These are phyloP conservation scores for Coemansia sp. DNA, from an alignment of 192 early-diverging fungal genomes.

Conservation along the genomic window DNA sequence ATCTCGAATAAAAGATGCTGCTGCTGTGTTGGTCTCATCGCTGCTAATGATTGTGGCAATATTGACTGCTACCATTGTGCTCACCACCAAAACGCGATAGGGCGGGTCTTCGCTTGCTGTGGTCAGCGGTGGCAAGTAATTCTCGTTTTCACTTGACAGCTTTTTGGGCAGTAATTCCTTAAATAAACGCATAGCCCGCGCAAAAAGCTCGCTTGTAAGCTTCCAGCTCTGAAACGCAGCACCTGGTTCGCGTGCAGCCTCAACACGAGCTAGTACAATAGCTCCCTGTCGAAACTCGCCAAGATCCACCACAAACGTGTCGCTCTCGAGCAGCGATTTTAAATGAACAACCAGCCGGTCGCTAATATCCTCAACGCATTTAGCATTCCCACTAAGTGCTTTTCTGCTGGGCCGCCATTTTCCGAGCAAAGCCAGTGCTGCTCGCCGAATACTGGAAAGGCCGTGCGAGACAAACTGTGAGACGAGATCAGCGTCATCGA, in stretches of 20 bases:
- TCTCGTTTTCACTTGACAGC: not conserved
- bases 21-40: not conserved
- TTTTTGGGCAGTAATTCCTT: not conserved
- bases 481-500: slow-evolving; percentile 29
- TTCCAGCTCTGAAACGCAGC: slow-evolving; percentile 21
- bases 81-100: slow-evolving; percentile 16
- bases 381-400: not conserved
- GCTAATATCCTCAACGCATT: slow-evolving; percentile 3
- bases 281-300: slow-evolving; percentile 15
- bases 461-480: slow-evolving; percentile 21
- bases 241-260: not conserved
- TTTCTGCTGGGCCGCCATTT: slow-evolving; percentile 24
- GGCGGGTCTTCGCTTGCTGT: not conserved
- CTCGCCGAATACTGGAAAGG: slow-evolving; percentile 14
- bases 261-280: slow-evolving; percentile 30
- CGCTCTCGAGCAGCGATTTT: not conserved
- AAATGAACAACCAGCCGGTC: slow-evolving; percentile 18
- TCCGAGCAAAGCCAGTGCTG: slow-evolving; percentile 28
- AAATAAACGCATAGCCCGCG: not conserved
- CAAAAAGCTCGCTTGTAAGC: slow-evolving; percentile 14
- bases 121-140: not conserved
- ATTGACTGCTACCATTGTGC: slow-evolving; percentile 31
- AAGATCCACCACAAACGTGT: not conserved
- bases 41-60: slow-evolving; percentile 15
- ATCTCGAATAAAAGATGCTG: slow-evolving; percentile 13